Percentiles rank a stretch among this genome's conserved stretches.
phyloP scores from a whole-genome alignment of 345 rosid genomes.

The Capsella bursapastoris region DNA sequence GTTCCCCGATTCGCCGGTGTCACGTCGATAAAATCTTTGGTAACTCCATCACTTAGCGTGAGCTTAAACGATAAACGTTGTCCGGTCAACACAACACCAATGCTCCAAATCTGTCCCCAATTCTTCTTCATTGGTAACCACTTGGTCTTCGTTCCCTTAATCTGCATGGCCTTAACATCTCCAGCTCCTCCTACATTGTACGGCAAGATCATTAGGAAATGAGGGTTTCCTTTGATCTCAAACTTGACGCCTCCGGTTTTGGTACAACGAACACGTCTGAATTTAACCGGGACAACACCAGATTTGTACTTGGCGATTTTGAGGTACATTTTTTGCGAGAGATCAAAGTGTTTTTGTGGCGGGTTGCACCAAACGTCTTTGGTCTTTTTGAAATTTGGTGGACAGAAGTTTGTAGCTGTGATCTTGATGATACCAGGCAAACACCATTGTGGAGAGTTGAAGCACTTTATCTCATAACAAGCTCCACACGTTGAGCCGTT shows the following conservation, averaged over 20 bases:
- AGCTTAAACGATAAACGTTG: slow-evolving; percentile 24
- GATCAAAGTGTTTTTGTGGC: slow-evolving; percentile 58
- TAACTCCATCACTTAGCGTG: slow-evolving; percentile 15
- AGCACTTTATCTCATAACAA: slow-evolving; percentile 38
- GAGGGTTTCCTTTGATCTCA: slow-evolving; percentile 41
- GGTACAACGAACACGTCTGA: slow-evolving; percentile 43
- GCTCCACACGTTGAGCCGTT: slow-evolving; percentile 30
- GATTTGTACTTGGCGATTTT: slow-evolving; percentile 49
- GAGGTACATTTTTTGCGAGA: slow-evolving; percentile 51
- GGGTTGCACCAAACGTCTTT: slow-evolving; percentile 53
- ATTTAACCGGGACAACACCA: slow-evolving; percentile 53
- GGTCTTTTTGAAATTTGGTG: slow-evolving; percentile 47
- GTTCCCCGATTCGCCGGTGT: slow-evolving; percentile 1
- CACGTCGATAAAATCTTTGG: slow-evolving; percentile 5
- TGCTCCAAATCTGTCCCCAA: slow-evolving; percentile 21
- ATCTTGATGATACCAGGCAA: slow-evolving; percentile 22
- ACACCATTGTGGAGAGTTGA: slow-evolving; percentile 22
- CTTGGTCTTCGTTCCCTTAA: slow-evolving; percentile 7
- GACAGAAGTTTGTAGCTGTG: slow-evolving; percentile 74
- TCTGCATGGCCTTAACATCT: slow-evolving; percentile 15
- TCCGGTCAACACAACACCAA: slow-evolving; percentile 17
- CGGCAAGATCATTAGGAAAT: slow-evolving; percentile 40
- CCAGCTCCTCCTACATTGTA: slow-evolving; percentile 41
- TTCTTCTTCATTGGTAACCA: slow-evolving; percentile 22
- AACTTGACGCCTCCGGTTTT: slow-evolving; percentile 52